phyloP scores from a whole-genome alignment of 192 early-diverging fungal genomes.

The Rhizoclosmatium globosum region DNA sequence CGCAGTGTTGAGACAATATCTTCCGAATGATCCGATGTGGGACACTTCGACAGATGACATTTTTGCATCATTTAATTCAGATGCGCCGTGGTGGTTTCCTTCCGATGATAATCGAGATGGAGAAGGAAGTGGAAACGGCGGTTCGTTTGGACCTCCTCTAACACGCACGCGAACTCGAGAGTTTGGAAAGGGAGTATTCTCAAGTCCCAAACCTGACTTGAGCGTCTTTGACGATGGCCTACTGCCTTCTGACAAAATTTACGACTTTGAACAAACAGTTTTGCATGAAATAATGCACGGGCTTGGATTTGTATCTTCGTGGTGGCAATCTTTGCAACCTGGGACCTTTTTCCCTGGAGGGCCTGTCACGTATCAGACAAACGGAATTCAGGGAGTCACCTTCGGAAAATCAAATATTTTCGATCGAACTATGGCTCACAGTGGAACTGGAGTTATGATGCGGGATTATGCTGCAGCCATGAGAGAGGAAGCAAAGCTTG shows the following conservation, averaged over 20 bases:
- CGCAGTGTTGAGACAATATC: constrained; percentile 46
- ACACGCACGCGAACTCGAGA: constrained; percentile 11
- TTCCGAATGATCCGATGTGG: constrained; percentile 32
- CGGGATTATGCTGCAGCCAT: constrained; percentile 43
- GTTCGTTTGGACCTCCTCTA: constrained; percentile 9
- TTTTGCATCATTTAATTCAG: constrained; percentile 47
- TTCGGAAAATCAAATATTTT: constrained; percentile 45
- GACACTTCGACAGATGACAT: constrained; percentile 17
- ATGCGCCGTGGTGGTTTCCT: constrained; percentile 50
- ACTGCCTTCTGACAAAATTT: constrained; percentile 19
- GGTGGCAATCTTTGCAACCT: constrained; percentile 30
- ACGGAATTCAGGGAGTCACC: constrained; percentile 23
- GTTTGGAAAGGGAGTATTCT: constrained; percentile 16
- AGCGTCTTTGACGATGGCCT: not conserved
- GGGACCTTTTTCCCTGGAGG: constrained; percentile 37
- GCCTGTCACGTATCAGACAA: not conserved
- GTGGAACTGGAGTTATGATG: constrained; percentile 45
- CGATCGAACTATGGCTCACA: constrained; percentile 45
- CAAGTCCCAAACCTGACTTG: not conserved
- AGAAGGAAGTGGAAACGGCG: constrained; percentile 15
- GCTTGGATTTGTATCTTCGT: constrained; percentile 55
- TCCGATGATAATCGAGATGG: constrained; percentile 31
- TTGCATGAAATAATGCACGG: constrained; percentile 58
- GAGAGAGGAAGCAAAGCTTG: not conserved
- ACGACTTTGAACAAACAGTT: constrained; percentile 49